phyloP scores from a whole-genome alignment of 371 early-diverging fungal species.

The Actinomucor elegans region DNA sequence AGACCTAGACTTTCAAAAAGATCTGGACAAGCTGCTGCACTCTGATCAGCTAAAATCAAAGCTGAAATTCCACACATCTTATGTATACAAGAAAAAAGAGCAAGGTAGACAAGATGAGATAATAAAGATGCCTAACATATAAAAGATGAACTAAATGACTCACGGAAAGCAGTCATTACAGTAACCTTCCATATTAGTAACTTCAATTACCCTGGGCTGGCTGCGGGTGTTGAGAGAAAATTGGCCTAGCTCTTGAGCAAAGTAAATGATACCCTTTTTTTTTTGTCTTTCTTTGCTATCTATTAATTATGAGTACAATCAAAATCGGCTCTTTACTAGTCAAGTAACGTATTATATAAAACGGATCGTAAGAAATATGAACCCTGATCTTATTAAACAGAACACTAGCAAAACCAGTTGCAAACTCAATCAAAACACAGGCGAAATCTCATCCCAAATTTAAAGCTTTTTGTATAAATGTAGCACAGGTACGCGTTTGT shows the following conservation, averaged over 20 bases:
- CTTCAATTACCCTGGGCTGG: too few relatives aligned
- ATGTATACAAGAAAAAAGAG: neutral
- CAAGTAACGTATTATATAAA: slow-evolving; percentile 22
- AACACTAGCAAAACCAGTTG: slow-evolving; percentile 84
- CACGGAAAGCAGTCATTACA: neutral
- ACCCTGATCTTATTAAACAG: slow-evolving; percentile 12
- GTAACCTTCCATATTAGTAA: too few relatives aligned
- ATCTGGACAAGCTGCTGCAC: slow-evolving; percentile 75
- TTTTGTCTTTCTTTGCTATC: neutral
- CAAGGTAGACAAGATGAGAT: neutral
- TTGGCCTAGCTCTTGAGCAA: too few relatives aligned
- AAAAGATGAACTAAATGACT: too few relatives aligned
- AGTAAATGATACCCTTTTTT: neutral
- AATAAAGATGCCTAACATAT: too few relatives aligned
- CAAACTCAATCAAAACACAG: slow-evolving; percentile 78
- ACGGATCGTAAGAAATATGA: neutral
- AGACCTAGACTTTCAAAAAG: slow-evolving; percentile 91
- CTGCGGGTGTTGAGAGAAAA: too few relatives aligned
- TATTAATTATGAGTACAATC: slow-evolving; percentile 49
- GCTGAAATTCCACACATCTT: slow-evolving; percentile 93
- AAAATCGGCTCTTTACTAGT: slow-evolving; percentile 69
- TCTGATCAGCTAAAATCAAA: slow-evolving; percentile 79
- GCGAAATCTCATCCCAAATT: slow-evolving; percentile 69
- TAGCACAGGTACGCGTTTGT: slow-evolving; percentile 66
- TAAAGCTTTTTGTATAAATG: slow-evolving; percentile 76